A percentile compares a stretch with the other conserved stretches of the same genome.
phyloP scores from a whole-genome alignment of 2,329 filamentous ascomycete genomes.

The Epichloe sibirici region DNA sequence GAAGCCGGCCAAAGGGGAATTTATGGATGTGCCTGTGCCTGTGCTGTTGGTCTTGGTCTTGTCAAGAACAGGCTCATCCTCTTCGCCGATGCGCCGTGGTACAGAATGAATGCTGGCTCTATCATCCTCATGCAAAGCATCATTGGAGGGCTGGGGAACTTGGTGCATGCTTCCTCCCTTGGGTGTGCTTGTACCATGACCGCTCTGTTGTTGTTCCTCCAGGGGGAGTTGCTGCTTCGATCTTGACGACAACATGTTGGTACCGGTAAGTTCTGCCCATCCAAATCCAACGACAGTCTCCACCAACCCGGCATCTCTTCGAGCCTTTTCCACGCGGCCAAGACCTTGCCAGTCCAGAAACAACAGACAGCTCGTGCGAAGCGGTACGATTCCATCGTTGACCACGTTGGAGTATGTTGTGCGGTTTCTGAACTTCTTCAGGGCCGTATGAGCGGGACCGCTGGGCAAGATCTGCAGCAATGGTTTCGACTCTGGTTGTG shows the following conservation, averaged over 20 bases:
- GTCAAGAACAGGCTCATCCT: slow-evolving; percentile 14
- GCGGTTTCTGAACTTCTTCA: slow-evolving; percentile 79
- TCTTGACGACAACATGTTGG: slow-evolving; percentile 41
- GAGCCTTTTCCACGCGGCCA: slow-evolving; percentile 85
- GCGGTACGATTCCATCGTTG: slow-evolving; percentile 90
- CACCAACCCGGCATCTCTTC: slow-evolving; percentile 81
- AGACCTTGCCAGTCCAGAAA: slow-evolving; percentile 96
- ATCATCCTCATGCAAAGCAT: slow-evolving; percentile 57
- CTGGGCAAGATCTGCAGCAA: slow-evolving; percentile 80
- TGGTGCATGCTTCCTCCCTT: slow-evolving; percentile 30
- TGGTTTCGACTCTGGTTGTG: slow-evolving; percentile 74
- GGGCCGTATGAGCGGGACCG: slow-evolving; percentile 75
- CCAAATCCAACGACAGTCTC: slow-evolving; percentile 90
- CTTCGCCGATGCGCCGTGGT: slow-evolving; percentile 17
- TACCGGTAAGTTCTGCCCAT: slow-evolving; percentile 78
- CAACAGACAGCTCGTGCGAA: slow-evolving; percentile 88
- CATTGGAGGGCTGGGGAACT: slow-evolving; percentile 58
- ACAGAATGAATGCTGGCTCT: slow-evolving; percentile 41
- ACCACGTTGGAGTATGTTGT: slow-evolving; percentile 96
- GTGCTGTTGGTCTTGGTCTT: slow-evolving; percentile 10
- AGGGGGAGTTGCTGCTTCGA: slow-evolving; percentile 30
- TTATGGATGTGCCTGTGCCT: neutral
- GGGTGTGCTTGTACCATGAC: slow-evolving; percentile 25
- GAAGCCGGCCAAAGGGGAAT: slow-evolving; percentile 44
- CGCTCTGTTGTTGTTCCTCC: slow-evolving; percentile 15